A percentile compares a stretch with the other conserved stretches of the same genome.
Evolutionary conservation across 345 rosid genomes (phyloP).

Genomic region (Dipteronia dyeriana): DNA sequence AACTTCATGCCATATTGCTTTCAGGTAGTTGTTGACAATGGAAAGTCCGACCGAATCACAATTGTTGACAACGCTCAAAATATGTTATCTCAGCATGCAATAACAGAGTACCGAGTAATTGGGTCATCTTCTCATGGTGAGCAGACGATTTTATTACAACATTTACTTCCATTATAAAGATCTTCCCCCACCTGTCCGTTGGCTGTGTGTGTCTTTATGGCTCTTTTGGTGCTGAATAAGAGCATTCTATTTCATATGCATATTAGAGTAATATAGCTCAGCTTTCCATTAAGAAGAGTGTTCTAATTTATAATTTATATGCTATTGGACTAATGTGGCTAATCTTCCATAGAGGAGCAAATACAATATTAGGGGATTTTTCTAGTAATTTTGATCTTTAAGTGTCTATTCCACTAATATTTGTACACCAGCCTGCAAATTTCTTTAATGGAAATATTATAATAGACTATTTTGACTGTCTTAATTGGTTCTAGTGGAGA

Average conservation of each 20-base stretch:
- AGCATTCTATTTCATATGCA: not conserved
- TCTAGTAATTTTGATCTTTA: not conserved
- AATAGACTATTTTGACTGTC: not conserved
- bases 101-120: slow-evolving; percentile 78
- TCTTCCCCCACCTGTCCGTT: not conserved
- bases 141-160: slow-evolving; percentile 23
- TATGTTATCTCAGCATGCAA: slow-evolving; percentile 69
- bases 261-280: not conserved
- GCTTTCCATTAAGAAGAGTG: not conserved
- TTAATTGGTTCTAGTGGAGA: not conserved
- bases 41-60: slow-evolving; percentile 89
- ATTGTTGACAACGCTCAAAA: slow-evolving; percentile 47
- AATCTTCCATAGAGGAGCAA: not conserved
- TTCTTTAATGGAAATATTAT: not conserved
- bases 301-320: not conserved
- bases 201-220: not conserved
- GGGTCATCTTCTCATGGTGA: slow-evolving; percentile 65
- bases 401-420: not conserved
- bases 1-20: slow-evolving; percentile 3
- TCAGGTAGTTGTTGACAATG: slow-evolving; percentile 80
- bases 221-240: not conserved
- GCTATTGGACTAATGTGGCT: not conserved
- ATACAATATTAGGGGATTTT: not conserved
- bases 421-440: not conserved
- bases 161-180: not conserved